Evolutionary conservation across 2,329 filamentous ascomycete genomes (phyloP).

Genomic region (Colletotrichum trifolii): DNA sequence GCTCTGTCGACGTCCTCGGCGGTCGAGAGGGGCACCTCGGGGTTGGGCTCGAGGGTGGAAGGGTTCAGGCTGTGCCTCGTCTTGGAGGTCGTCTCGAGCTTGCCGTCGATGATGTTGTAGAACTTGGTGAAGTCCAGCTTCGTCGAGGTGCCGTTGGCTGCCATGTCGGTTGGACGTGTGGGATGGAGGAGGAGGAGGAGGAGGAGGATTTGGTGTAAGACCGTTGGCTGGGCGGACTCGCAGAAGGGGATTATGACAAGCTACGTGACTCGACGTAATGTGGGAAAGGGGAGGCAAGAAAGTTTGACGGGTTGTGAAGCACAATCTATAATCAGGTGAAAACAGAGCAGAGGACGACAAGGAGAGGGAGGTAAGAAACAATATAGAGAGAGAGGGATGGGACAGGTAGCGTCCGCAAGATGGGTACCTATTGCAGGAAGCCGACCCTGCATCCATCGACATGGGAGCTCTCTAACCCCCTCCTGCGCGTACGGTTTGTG

Average conservation of each 20-base stretch:
- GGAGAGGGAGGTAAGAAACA: neutral
- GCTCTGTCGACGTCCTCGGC: constrained; percentile 61
- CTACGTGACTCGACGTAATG: constrained; percentile 11
- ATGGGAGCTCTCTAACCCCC: neutral
- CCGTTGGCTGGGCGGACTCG: neutral
- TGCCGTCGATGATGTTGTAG: constrained; percentile 63
- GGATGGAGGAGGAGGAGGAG: neutral
- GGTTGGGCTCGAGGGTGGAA: constrained; percentile 58
- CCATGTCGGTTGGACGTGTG: constrained; percentile 25
- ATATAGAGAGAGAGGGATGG: neutral
- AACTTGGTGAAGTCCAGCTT: constrained; percentile 50
- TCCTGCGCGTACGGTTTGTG: neutral
- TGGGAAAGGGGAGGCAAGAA: neutral
- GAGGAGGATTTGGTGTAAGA: neutral
- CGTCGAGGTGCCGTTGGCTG: constrained; percentile 16
- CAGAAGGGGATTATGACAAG: constrained; percentile 4
- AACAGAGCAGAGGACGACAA: neutral
- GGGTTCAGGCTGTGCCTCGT: constrained; percentile 64
- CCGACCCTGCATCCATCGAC: constrained; percentile 1
- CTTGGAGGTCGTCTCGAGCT: constrained; percentile 54
- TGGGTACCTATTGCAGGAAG: too few species aligned
- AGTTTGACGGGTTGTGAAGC: constrained; percentile 3
- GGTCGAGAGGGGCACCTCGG: constrained; percentile 61
- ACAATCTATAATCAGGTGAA: constrained; percentile 10
- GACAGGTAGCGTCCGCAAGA: constrained; percentile 12